Evolutionary conservation across 805 yeast genomes (phyloP).

Genomic region (Lachancea sp.): DNA sequence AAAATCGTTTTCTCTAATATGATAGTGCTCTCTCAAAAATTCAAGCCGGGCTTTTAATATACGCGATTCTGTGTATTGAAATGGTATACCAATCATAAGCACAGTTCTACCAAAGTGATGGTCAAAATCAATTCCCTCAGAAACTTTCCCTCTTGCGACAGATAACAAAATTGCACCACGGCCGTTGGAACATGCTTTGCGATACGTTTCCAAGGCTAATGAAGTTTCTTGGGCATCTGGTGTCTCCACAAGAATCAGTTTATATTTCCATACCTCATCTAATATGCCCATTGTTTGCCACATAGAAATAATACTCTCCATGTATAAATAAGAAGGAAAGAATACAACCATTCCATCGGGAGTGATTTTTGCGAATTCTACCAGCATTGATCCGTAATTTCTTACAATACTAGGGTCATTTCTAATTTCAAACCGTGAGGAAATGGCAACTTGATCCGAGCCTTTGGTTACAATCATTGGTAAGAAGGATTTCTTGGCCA

Average conservation of each 20-base stretch:
- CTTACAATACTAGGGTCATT: constrained; percentile 97
- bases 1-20: constrained; percentile 89
- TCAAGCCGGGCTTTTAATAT: constrained; percentile 92
- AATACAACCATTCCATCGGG: constrained; percentile 98
- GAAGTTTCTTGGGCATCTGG: constrained; percentile 99
- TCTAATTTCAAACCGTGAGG: constrained; percentile 92
- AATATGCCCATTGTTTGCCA: constrained; percentile 99
- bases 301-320: constrained; percentile 97
- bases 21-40: constrained; percentile 86
- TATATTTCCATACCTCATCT: constrained; percentile 98
- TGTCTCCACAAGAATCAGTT: constrained; percentile 89
- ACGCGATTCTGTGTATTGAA: constrained; percentile 96
- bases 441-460: constrained; percentile 94
- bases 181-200: constrained; percentile 96
- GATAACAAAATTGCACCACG: constrained; percentile 94
- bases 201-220: constrained; percentile 86
- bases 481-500: constrained; percentile 83
- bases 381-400: constrained; percentile 86
- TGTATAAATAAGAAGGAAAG: constrained; percentile 92
- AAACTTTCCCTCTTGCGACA: constrained; percentile 98
- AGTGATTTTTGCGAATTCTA: constrained; percentile 89
- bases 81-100: constrained; percentile 97
- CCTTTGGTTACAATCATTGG: constrained; percentile 97
- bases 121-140: constrained; percentile 98
- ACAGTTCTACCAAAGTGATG: constrained; percentile 98